phyloP scores from a whole-genome alignment of 345 rosid genomes.

The Luvunga scandens region DNA sequence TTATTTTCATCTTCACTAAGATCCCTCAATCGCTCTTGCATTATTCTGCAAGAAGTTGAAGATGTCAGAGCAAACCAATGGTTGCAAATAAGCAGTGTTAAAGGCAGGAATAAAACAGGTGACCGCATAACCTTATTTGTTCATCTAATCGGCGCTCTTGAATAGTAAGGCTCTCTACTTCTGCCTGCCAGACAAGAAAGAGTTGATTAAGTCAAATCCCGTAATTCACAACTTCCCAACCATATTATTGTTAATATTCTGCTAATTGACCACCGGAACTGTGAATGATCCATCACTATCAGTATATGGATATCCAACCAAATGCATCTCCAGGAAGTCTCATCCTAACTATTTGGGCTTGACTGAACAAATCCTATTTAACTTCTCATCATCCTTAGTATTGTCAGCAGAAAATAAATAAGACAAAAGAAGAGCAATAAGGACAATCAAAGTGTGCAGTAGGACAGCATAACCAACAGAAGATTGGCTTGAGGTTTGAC shows the following conservation, averaged over 20 bases:
- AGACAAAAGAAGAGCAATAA: neutral
- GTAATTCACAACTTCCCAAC: neutral
- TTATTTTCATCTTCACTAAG: constrained; percentile 87
- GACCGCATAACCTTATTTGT: constrained; percentile 48
- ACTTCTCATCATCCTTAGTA: neutral
- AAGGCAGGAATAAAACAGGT: constrained; percentile 12
- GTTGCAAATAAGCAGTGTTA: constrained; percentile 6
- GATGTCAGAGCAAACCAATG: constrained; percentile 27
- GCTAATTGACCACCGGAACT: neutral
- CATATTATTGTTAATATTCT: neutral
- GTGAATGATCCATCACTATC: constrained; percentile 8
- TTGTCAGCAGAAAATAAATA: neutral
- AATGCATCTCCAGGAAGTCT: neutral
- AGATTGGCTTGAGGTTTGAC: neutral
- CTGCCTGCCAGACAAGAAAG: constrained; percentile 49
- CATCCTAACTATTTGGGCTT: neutral
- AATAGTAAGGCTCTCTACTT: constrained; percentile 64
- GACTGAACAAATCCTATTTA: neutral
- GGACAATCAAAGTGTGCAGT: neutral
- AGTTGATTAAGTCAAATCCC: neutral
- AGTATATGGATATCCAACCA: neutral
- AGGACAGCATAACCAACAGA: neutral
- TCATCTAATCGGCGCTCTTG: constrained; percentile 68
- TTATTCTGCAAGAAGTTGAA: constrained; percentile 55
- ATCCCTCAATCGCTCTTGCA: constrained; percentile 82